Evolutionary conservation across 345 rosid species (phyloP).

Genomic region (Aquilaria sinensis): DNA sequence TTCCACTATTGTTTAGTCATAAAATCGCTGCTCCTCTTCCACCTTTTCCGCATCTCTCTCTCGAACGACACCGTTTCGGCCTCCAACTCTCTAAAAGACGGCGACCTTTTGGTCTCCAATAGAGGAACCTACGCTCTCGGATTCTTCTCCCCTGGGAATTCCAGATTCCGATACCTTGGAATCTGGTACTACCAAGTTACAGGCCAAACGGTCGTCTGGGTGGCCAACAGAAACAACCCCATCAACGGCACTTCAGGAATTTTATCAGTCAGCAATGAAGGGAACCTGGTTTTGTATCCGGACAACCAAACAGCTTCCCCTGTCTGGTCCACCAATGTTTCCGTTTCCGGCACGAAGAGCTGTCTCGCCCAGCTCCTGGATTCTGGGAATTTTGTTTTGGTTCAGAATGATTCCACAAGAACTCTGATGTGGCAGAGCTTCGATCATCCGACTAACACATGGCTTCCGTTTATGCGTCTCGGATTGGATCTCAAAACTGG

Average conservation of each 20-base stretch:
- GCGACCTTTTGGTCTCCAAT: conserved; percentile 33
- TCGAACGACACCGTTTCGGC: conserved; percentile 23
- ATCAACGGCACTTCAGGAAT: conserved; percentile 34
- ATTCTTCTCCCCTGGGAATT: conserved; percentile 48
- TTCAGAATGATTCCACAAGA: conserved; percentile 18
- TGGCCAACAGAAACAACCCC: conserved; percentile 65
- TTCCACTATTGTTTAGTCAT: not conserved
- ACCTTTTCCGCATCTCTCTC: conserved; percentile 16
- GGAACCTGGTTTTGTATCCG: conserved; percentile 31
- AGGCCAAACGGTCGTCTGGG: conserved; percentile 55
- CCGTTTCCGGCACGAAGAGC: conserved; percentile 10
- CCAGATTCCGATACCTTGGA: conserved; percentile 54
- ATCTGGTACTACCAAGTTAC: conserved; percentile 62
- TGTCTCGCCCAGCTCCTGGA: conserved; percentile 44
- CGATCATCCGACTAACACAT: conserved; percentile 55
- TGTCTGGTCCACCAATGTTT: conserved; percentile 47
- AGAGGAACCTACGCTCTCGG: conserved; percentile 44
- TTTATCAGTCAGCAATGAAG: conserved; percentile 32
- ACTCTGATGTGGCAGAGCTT: conserved; percentile 60
- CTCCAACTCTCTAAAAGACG: conserved; percentile 34
- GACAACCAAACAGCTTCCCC: conserved; percentile 21
- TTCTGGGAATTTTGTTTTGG: conserved; percentile 54
- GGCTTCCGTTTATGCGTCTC: conserved; percentile 57
- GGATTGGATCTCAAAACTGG: conserved; percentile 38
- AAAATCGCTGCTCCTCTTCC: conserved; percentile 7